Evolutionary conservation across 257 asterid genomes (phyloP).

Genomic region (Scutellaria galericulata): DNA sequence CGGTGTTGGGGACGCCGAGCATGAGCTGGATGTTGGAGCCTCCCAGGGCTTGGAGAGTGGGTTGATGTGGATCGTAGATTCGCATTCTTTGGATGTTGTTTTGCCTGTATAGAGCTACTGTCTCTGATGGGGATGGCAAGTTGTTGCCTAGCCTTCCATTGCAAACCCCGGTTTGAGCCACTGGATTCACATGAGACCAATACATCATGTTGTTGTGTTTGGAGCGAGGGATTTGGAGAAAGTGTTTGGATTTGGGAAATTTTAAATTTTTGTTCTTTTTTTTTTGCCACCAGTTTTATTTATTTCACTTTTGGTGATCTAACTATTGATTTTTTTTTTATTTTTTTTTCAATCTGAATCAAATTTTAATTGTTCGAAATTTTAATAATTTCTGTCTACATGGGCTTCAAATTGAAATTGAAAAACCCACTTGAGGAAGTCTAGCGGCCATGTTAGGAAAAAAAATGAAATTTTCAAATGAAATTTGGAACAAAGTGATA

Average conservation of each 20-base stretch:
- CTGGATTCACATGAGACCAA: slow-evolving; percentile 16
- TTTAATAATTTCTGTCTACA: too few relatives aligned
- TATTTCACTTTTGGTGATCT: too few relatives aligned
- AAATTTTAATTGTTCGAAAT: too few relatives aligned
- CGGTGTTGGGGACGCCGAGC: slow-evolving; percentile 52
- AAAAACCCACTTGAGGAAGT: too few relatives aligned
- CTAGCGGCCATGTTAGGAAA: too few relatives aligned
- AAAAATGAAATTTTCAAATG: too few relatives aligned
- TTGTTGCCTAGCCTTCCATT: slow-evolving; percentile 44
- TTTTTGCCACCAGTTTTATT: too few relatives aligned
- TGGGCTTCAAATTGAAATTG: too few relatives aligned
- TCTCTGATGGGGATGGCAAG: slow-evolving; percentile 40
- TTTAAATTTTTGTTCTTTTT: too few relatives aligned
- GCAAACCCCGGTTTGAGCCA: slow-evolving; percentile 51
- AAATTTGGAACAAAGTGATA: too few relatives aligned
- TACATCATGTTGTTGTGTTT: background rate
- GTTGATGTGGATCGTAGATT: slow-evolving; percentile 46
- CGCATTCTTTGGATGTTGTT: slow-evolving; percentile 48
- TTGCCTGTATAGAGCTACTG: slow-evolving; percentile 43
- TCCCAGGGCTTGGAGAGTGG: slow-evolving; percentile 41
- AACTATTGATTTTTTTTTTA: too few relatives aligned
- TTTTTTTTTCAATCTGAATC: too few relatives aligned
- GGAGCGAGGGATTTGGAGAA: background rate
- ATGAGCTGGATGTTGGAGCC: slow-evolving; percentile 47
- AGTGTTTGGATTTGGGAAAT: background rate